These are phyloP conservation scores for Emiliania huxleyi DNA, from an alignment of 78 protist species.

Conservation along the genomic window DNA sequence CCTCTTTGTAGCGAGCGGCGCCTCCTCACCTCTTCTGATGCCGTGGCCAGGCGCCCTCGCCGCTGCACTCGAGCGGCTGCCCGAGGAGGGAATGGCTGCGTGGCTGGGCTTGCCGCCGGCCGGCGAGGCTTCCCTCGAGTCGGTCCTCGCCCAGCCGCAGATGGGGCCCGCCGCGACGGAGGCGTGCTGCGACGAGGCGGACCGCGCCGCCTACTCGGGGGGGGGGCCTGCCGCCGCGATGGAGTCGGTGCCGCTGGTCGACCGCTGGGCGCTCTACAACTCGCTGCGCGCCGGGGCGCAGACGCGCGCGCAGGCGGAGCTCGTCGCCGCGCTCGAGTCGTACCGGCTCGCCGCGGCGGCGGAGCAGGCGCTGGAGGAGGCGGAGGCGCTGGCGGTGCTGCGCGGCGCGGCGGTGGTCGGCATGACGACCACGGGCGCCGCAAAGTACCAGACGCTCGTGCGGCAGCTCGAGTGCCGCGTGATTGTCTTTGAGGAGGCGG, in stretches of 20 bases:
- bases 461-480: conserved; percentile 31
- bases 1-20: too few relatives aligned
- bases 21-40: too few relatives aligned
- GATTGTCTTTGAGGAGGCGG: conserved; percentile 71
- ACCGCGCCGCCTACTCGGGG: neutral
- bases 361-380: neutral
- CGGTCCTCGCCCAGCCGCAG: neutral
- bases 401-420: conserved; percentile 31
- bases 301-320: neutral
- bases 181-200: neutral
- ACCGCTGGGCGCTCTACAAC: neutral
- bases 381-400: neutral
- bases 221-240: neutral
- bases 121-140: too few relatives aligned
- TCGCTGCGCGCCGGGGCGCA: neutral
- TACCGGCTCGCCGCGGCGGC: neutral
- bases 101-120: too few relatives aligned
- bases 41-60: too few relatives aligned
- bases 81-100: too few relatives aligned
- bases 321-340: neutral
- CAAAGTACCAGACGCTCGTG: conserved; percentile 29
- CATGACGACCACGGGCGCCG: conserved; percentile 61
- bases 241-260: neutral
- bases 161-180: neutral
- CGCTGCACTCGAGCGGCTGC: too few relatives aligned